phyloP scores from a whole-genome alignment of 2,329 filamentous ascomycete species.

The Aspergillus sergii region DNA sequence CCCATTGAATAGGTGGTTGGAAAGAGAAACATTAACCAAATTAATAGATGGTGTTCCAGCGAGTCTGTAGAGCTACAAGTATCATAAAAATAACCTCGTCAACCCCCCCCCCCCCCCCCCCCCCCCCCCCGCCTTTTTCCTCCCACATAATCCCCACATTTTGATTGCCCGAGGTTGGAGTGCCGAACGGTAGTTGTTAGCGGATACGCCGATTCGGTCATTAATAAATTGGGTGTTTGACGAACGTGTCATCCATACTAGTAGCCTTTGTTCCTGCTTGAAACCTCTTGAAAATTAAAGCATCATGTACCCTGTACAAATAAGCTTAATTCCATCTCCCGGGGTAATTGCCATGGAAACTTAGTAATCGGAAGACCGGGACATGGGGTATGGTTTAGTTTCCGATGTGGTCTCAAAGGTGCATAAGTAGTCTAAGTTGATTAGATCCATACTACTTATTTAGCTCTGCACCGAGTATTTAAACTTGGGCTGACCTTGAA shows the following conservation, averaged over 20 bases:
- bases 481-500: neutral
- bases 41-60: neutral
- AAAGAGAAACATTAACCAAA: neutral
- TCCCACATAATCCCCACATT: neutral
- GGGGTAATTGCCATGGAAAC: neutral
- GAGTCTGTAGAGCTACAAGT: neutral
- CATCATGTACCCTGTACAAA: neutral
- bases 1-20: neutral
- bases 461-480: neutral
- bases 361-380: neutral
- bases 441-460: neutral
- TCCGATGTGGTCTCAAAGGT: neutral
- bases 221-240: neutral
- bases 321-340: neutral
- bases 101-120: too few relatives aligned
- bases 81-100: neutral
- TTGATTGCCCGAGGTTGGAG: neutral
- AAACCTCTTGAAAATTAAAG: neutral
- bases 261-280: neutral
- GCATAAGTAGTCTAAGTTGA: neutral
- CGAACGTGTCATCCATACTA: neutral
- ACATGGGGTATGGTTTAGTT: neutral
- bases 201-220: neutral
- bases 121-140: neutral
- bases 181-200: neutral